Conservation (phyloP, 371 early-diverging fungal genomes). For the Rhizopus delemar region DNA sequence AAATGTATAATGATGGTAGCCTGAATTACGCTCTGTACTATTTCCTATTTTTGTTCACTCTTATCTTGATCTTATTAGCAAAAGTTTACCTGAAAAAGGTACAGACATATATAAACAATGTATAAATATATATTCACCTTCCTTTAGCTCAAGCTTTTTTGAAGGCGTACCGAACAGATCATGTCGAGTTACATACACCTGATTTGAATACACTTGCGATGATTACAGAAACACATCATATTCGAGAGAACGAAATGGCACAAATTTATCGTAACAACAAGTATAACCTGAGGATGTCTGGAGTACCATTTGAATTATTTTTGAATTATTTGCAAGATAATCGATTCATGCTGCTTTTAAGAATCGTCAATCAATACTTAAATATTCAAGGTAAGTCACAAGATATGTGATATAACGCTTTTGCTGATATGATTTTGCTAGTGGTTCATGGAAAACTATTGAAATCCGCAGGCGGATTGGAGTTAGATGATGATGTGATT, state of each 20-base stretch:
- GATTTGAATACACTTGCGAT: slow-evolving; percentile 68
- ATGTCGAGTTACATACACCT: slow-evolving; percentile 69
- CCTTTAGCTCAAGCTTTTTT: slow-evolving; percentile 64
- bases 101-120: not conserved
- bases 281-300: slow-evolving; percentile 86
- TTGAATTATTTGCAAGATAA: slow-evolving; percentile 92
- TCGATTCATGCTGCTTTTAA: slow-evolving; percentile 81
- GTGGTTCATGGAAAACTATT: slow-evolving; percentile 38
- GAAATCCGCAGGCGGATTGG: slow-evolving; percentile 44
- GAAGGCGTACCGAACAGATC: slow-evolving; percentile 72
- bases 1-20: slow-evolving; percentile 38
- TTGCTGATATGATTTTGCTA: not conserved
- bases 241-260: slow-evolving; percentile 82
- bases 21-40: slow-evolving; percentile 83
- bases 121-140: slow-evolving; percentile 1
- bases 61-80: slow-evolving; percentile 85
- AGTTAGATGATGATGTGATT: slow-evolving; percentile 61
- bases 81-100: slow-evolving; percentile 66
- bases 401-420: not conserved
- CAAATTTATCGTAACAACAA: slow-evolving; percentile 81
- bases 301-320: slow-evolving; percentile 89
- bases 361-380: slow-evolving; percentile 91
- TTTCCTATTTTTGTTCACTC: slow-evolving; percentile 95
- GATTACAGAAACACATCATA: slow-evolving; percentile 75
- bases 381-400: slow-evolving; percentile 70